phyloP scores from a whole-genome alignment of 495 filamentous ascomycete genomes.

The Aspergillus cavernicola region DNA sequence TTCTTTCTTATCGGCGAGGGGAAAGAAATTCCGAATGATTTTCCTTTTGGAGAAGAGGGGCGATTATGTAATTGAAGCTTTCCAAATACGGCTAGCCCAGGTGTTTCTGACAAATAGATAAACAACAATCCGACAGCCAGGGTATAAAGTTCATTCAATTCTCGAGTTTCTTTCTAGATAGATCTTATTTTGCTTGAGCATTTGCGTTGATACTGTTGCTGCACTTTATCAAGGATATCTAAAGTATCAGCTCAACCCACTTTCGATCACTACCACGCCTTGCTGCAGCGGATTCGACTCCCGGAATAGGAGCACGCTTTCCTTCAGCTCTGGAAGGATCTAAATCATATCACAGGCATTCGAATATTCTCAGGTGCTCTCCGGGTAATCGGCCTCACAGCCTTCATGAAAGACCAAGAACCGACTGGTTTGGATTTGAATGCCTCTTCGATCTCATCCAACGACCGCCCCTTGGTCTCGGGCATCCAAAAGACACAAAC shows the following conservation, averaged over 20 bases:
- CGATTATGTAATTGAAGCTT: constrained; percentile 21
- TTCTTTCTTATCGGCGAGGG: constrained; percentile 25
- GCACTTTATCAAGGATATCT: too few species aligned
- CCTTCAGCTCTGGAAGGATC: neutral
- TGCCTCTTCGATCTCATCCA: constrained; percentile 56
- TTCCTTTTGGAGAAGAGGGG: constrained; percentile 14
- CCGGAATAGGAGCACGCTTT: too few species aligned
- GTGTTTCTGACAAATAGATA: constrained; percentile 7
- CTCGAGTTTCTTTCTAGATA: too few species aligned
- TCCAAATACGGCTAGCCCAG: constrained; percentile 12
- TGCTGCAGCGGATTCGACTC: neutral
- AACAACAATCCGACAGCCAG: neutral
- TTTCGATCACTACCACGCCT: neutral
- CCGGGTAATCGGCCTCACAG: constrained; percentile 2
- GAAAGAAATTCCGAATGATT: constrained; percentile 18
- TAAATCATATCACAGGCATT: neutral
- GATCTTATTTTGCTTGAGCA: too few species aligned
- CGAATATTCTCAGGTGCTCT: neutral
- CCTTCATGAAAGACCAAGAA: constrained; percentile 12
- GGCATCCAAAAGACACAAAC: constrained; percentile 56
- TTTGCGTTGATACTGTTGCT: too few species aligned
- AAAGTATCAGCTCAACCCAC: too few species aligned
- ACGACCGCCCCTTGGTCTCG: constrained; percentile 53
- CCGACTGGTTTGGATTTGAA: constrained; percentile 33
- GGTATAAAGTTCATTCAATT: neutral